Conservation (phyloP, 208 protist species). For the Leishmania mexicana region DNA sequence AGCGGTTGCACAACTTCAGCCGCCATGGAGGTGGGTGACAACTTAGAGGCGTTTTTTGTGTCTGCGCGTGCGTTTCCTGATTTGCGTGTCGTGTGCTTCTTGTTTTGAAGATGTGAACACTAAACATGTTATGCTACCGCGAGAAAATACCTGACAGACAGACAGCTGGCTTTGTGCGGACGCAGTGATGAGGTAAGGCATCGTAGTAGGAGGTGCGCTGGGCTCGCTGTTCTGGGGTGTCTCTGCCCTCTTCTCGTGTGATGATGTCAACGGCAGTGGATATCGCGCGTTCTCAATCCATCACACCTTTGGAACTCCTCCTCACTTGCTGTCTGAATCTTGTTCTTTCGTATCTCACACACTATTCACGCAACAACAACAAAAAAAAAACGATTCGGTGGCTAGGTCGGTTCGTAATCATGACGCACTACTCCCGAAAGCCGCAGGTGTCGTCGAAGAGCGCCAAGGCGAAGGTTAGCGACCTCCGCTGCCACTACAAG, state of each 20-base stretch:
- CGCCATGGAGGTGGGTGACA: too few species aligned
- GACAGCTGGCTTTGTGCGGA: background rate
- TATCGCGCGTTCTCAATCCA: background rate
- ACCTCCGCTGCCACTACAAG: slow-evolving; percentile 95
- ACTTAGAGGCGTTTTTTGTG: background rate
- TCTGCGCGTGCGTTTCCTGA: background rate
- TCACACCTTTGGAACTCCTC: background rate
- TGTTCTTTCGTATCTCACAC: background rate
- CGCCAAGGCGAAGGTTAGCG: slow-evolving; percentile 88
- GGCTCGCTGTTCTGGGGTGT: background rate
- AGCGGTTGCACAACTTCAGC: background rate
- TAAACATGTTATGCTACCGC: background rate
- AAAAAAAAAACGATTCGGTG: background rate
- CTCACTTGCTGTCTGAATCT: background rate
- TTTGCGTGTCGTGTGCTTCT: background rate
- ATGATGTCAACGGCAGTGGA: background rate
- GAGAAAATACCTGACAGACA: background rate
- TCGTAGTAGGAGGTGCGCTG: background rate
- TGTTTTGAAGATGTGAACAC: background rate
- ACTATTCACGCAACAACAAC: background rate
- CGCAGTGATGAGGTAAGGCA: background rate
- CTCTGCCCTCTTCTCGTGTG: background rate
- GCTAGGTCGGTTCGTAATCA: slow-evolving; percentile 72
- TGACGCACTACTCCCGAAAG: slow-evolving; percentile 93
- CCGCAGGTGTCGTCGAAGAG: slow-evolving; percentile 90